Evolutionary conservation across 1,139 yeast species (phyloP), one percentile per base, ranked within the genome.

Genomic region (Pichia sp.): DNA sequence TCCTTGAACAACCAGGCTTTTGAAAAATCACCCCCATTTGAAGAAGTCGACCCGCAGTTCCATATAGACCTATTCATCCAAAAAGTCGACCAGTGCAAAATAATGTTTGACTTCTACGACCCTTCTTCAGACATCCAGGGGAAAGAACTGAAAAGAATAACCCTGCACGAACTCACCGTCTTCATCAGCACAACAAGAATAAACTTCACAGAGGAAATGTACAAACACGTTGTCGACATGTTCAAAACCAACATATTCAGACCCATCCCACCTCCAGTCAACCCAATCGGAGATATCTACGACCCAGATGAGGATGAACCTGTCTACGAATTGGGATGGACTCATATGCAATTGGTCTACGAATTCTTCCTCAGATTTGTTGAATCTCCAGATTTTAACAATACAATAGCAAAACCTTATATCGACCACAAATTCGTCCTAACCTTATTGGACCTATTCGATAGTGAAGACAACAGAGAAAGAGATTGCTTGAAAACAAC

Each of bases 291-390:
- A 42, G 99, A 95, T 59, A 80, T 93, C 32, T 95, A 81, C 70
- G 99, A 95, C 66, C 99, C 99, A 0, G 99, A 93, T 73, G 99
- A 93, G 73, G 99, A 93, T 73, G 99, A 93, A 72, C 98, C 98
- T 1, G 96, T 93, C 45, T 84, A 84, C 66, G 99, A 95, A 69
- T 82, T 93, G 59, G 93, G 98, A 5, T 93, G 99, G 99, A 97
- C 99, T 4, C 99, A 93, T 70, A 93, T 95, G 97, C 96, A 90
- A 72, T 82, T 92, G 45, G 96, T 92, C 46, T 93, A 95, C 73
- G 98, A 93, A 70, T 90, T 93, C 67, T 93, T 93, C 69, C 75
- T 95, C 59, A 77, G 97, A 65, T 93, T 93, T 72, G 86, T 93
- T 59, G 99, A 93, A 72, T 85, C 93, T 61, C 95, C 96, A 4